A percentile compares a stretch with the other conserved stretches of the same genome.
Evolutionary conservation across 495 filamentous ascomycete species (phyloP).

Genomic region (Letharia lupina): DNA sequence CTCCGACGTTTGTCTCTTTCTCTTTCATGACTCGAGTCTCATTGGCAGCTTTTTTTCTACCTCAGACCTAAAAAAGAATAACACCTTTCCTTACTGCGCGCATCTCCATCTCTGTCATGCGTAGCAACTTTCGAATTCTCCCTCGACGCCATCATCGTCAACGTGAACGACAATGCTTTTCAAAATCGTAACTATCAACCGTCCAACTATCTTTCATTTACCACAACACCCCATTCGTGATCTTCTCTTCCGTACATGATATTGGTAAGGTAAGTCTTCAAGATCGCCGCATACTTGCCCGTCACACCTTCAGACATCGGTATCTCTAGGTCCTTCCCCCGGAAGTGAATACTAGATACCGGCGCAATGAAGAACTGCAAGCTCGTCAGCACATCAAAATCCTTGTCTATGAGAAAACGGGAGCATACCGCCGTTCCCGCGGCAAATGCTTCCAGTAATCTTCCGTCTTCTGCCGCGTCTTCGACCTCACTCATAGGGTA

Average conservation of each 20-base stretch:
- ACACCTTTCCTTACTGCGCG: too few species aligned
- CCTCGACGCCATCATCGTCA: not conserved
- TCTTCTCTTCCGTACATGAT: constrained; percentile 82
- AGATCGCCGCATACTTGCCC: constrained; percentile 56
- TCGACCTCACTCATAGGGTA: constrained; percentile 75
- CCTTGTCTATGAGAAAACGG: constrained; percentile 2
- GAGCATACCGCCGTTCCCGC: constrained; percentile 71
- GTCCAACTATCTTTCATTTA: constrained; percentile 36
- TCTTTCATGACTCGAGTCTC: not conserved
- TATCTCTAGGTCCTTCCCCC: constrained; percentile 61
- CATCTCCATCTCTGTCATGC: not conserved
- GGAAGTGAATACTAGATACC: constrained; percentile 77
- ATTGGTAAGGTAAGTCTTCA: constrained; percentile 70
- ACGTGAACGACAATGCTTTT: not conserved
- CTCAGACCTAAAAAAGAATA: not conserved
- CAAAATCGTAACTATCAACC: not conserved
- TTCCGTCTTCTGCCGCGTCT: constrained; percentile 62
- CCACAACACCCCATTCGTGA: constrained; percentile 71
- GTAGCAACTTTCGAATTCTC: not conserved
- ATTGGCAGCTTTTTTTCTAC: not conserved
- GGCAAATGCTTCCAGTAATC: constrained; percentile 77
- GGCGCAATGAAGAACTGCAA: constrained; percentile 70
- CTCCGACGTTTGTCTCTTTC: not conserved
- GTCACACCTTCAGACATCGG: constrained; percentile 57
- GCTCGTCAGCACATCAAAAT: not conserved